Conservation (phyloP, 129 eudicot species). For the Flaveria trinervia region DNA sequence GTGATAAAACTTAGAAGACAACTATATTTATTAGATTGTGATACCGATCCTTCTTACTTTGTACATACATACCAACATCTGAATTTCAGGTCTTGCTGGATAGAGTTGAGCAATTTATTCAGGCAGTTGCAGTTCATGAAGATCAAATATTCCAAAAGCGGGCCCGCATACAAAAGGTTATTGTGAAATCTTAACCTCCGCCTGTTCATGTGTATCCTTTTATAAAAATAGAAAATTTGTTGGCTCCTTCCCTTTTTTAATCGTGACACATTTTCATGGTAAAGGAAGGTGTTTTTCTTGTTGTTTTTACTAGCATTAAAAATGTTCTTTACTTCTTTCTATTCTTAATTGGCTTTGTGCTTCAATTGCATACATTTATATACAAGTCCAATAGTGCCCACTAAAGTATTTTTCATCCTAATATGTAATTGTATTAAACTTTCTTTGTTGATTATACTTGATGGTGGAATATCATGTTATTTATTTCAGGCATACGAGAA, state of each 20-base stretch:
- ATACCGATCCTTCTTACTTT: not conserved
- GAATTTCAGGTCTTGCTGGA: conserved; percentile 78
- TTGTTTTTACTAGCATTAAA: too few species aligned
- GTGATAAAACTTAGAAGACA: not conserved
- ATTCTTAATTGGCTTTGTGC: conserved; percentile 13
- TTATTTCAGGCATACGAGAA: conserved; percentile 65
- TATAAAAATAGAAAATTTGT: not conserved
- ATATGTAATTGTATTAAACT: not conserved
- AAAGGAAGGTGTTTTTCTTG: not conserved
- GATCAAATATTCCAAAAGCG: conserved; percentile 97
- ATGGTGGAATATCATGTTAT: conserved; percentile 15
- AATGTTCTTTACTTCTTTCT: not conserved
- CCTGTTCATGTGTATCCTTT: not conserved
- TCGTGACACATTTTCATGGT: not conserved
- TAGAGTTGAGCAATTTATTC: conserved; percentile 87
- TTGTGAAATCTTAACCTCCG: conserved; percentile 7
- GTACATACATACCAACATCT: conserved; percentile 21
- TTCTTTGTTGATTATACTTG: not conserved
- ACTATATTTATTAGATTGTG: not conserved
- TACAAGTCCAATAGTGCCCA: not conserved
- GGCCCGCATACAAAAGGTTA: conserved; percentile 84
- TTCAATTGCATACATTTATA: conserved; percentile 7
- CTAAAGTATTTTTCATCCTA: not conserved
- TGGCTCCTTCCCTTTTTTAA: not conserved
- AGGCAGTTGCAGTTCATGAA: conserved; percentile 83